Evolutionary conservation across 2,329 filamentous ascomycete species (phyloP).

Genomic region (Penicillium verrucosum): DNA sequence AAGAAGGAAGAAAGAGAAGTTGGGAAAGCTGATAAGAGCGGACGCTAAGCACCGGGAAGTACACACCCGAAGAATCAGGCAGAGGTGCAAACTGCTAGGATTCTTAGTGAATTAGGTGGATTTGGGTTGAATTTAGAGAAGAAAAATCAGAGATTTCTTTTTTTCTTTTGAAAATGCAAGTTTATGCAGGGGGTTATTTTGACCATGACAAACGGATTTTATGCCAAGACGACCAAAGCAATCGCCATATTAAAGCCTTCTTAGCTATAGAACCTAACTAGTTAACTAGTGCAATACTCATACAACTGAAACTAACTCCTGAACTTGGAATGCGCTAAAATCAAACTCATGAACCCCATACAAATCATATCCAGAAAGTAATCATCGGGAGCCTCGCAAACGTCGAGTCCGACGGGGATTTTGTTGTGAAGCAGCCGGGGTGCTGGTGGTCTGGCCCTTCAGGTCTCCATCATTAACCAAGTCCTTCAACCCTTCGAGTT

Average conservation of each 20-base stretch:
- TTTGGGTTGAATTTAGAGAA: not conserved
- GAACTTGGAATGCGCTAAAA: constrained; percentile 4
- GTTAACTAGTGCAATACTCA: not conserved
- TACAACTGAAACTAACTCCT: not conserved
- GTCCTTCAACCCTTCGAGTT: constrained; percentile 60
- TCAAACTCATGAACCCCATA: constrained; percentile 9
- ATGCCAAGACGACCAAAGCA: constrained; percentile 2
- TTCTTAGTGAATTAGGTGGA: not conserved
- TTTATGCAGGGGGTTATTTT: not conserved
- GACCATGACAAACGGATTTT: not conserved
- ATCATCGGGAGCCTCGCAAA: constrained; percentile 11
- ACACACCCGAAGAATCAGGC: constrained; percentile 18
- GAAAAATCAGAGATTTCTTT: not conserved
- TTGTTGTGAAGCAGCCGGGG: constrained; percentile 15
- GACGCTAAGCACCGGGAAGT: constrained; percentile 19
- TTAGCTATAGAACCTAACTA: not conserved
- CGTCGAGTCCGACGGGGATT: constrained; percentile 21
- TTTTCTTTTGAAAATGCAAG: not conserved
- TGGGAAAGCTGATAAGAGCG: constrained; percentile 14
- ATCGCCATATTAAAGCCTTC: not conserved
- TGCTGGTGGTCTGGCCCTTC: constrained; percentile 16
- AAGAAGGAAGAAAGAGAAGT: constrained; percentile 25
- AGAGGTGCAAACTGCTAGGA: not conserved
- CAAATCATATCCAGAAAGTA: constrained; percentile 14
- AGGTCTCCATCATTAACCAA: constrained; percentile 53